A percentile compares a stretch with the other conserved stretches of the same genome.
phyloP scores from a whole-genome alignment of 1,284 basidiomycete genomes.

The Singerocomus inundabilis region DNA sequence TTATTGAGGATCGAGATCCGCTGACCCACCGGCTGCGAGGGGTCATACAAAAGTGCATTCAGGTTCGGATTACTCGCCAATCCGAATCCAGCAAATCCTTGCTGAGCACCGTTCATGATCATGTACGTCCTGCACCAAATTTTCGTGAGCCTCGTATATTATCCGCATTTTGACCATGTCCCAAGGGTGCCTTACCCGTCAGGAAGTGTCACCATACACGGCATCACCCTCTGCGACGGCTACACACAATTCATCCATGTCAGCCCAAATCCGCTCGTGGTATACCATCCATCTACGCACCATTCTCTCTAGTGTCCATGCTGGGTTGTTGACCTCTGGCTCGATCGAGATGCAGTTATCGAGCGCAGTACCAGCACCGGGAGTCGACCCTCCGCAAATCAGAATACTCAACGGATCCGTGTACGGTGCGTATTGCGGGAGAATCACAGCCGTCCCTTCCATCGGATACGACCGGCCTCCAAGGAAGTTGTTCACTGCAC shows the following conservation, averaged over 20 bases:
- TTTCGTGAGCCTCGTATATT: no score
- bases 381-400: slow-evolving; percentile 75
- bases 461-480: slow-evolving; percentile 77
- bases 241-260: slow-evolving; percentile 26
- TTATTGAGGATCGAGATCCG: slow-evolving; percentile 64
- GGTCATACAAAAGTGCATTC: slow-evolving; percentile 67
- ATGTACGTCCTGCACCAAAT: slow-evolving; percentile 50
- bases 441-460: slow-evolving; percentile 65
- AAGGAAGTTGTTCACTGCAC: slow-evolving; percentile 68
- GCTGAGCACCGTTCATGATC: slow-evolving; percentile 64
- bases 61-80: slow-evolving; percentile 64
- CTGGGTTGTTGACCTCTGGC: slow-evolving; percentile 56
- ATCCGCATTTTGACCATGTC: no score
- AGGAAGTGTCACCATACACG: no score
- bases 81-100: slow-evolving; percentile 74
- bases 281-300: slow-evolving; percentile 37
- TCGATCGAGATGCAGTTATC: slow-evolving; percentile 70
- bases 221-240: slow-evolving; percentile 74
- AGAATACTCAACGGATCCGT: slow-evolving; percentile 66
- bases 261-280: neutral
- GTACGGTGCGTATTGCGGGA: slow-evolving; percentile 70
- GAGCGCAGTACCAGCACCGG: slow-evolving; percentile 50
- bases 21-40: slow-evolving; percentile 52
- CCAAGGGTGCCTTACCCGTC: slow-evolving; percentile 33
- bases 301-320: slow-evolving; percentile 74